A percentile compares a stretch with the other conserved stretches of the same genome.
phyloP scores from a whole-genome alignment of 176 grass and related monocot genomes.

The Oryza glumipatula region DNA sequence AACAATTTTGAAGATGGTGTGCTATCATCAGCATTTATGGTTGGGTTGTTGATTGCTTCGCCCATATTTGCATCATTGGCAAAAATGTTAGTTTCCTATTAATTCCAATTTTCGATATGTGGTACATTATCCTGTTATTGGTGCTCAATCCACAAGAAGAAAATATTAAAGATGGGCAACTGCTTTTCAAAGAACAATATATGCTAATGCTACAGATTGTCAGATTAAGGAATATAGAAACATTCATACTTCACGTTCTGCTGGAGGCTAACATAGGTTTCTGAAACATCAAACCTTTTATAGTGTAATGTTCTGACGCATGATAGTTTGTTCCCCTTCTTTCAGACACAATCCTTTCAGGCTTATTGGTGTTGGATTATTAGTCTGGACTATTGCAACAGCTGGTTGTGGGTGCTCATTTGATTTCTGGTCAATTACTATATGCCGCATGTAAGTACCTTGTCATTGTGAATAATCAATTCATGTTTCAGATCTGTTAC shows the following conservation, averaged over 20 bases:
- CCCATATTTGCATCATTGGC: conserved; percentile 90
- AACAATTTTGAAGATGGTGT: conserved; percentile 94
- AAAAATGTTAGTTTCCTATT: conserved; percentile 61
- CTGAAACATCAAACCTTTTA: background rate
- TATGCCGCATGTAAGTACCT: conserved; percentile 89
- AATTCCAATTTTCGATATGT: background rate
- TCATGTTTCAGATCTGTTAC: conserved; percentile 28
- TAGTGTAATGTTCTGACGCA: conserved; percentile 11
- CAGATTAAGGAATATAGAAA: background rate
- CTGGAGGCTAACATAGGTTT: conserved; percentile 9
- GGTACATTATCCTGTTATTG: background rate
- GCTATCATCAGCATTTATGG: conserved; percentile 99
- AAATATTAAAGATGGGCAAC: background rate
- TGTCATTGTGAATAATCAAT: background rate
- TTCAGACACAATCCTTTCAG: conserved; percentile 97
- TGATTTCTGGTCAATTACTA: conserved; percentile 97
- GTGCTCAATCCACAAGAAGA: background rate
- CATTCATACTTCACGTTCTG: background rate
- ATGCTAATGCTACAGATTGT: background rate
- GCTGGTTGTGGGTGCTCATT: conserved; percentile 94
- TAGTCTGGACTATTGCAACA: conserved; percentile 96
- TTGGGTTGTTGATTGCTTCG: conserved; percentile 86
- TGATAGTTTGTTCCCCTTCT: conserved; percentile 18
- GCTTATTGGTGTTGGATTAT: conserved; percentile 90
- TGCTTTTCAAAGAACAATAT: conserved; percentile 14